Conservation (phyloP, 441 rosid genomes). For the Gossypium gossypioides region DNA sequence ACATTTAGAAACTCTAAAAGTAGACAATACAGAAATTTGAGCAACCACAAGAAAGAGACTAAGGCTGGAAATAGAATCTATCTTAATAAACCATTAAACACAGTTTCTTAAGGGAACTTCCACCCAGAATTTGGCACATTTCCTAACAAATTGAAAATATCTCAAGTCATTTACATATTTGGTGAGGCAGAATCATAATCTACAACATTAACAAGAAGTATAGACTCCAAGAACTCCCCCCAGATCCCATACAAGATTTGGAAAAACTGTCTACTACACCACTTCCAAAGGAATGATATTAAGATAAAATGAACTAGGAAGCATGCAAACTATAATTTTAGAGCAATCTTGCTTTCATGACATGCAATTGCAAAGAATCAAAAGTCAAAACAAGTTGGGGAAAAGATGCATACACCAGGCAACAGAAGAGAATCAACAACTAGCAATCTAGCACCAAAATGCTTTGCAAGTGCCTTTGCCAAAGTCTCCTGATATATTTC, state of each 20-base stretch:
- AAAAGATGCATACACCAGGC: constrained; percentile 72
- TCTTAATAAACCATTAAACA: not conserved
- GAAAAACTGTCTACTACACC: not conserved
- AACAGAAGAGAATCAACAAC: constrained; percentile 71
- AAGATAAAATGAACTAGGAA: not conserved
- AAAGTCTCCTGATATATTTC: constrained; percentile 96
- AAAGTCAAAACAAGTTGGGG: not conserved
- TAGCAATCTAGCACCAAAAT: constrained; percentile 70
- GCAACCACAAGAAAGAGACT: not conserved
- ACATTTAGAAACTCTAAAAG: not conserved
- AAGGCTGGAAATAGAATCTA: not conserved
- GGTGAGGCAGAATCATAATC: not conserved
- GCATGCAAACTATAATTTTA: not conserved
- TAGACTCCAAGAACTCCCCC: not conserved
- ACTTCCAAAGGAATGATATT: not conserved
- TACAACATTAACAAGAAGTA: not conserved
- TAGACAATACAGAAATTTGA: not conserved
- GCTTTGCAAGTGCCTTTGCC: constrained; percentile 84
- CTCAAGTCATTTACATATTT: not conserved
- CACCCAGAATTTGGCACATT: not conserved
- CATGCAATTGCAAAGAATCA: not conserved
- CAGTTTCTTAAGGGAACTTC: not conserved
- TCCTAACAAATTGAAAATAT: not conserved
- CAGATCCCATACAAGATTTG: not conserved
- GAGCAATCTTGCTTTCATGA: not conserved